Base-by-base conservation (phyloP, 805 yeast genomes). In the Kodamaea kakaduensis region DNA sequence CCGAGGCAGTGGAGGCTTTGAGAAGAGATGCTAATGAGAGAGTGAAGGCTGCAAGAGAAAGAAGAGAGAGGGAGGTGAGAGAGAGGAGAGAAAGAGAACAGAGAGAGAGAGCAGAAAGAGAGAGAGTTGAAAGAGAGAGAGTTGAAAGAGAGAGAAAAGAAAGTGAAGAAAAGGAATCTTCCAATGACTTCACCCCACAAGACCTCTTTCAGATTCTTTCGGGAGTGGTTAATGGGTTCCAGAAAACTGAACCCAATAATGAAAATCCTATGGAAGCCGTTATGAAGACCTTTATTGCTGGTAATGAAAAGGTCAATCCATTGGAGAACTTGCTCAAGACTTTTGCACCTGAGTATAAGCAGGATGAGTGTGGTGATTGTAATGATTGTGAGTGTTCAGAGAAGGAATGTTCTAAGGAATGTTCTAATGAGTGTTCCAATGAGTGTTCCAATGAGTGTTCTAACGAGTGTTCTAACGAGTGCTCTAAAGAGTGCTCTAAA, bases 321-420 rank as follows among this genome's bases (percentile, higher is more conserved):
- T 25, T 32, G 23, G 30, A 32, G 15, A 16, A 23, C 9, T 32
- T 32, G 24, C 17, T 32, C 19, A 32, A 25, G 17, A 23, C 26
- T 3, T 32, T 32, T 15, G 24, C 19, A 17, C 35, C 35, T 9
- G 19, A 17, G 15, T 14, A 21, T 5, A 31, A 15, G 13, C 25
- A 8, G 8, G 12, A 10, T 6, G 19, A 15, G 12, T n/a, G n/a
- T n/a, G n/a, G n/a, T n/a, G n/a, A n/a, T n/a, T n/a, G n/a, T n/a
- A n/a, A n/a, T n/a, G n/a, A n/a, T n/a, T n/a, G n/a, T n/a, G n/a
- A n/a, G n/a, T n/a, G n/a, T n/a, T n/a, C n/a, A n/a, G n/a, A n/a
- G n/a, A n/a, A n/a, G n/a, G n/a, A n/a, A n/a, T n/a, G n/a, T n/a
- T n/a, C n/a, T n/a, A n/a, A n/a, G n/a, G n/a, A n/a, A n/a, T n/a